Evolutionary conservation across 371 early-diverging fungal genomes (phyloP).

Genomic region (Choanephora cucurbitarum): DNA sequence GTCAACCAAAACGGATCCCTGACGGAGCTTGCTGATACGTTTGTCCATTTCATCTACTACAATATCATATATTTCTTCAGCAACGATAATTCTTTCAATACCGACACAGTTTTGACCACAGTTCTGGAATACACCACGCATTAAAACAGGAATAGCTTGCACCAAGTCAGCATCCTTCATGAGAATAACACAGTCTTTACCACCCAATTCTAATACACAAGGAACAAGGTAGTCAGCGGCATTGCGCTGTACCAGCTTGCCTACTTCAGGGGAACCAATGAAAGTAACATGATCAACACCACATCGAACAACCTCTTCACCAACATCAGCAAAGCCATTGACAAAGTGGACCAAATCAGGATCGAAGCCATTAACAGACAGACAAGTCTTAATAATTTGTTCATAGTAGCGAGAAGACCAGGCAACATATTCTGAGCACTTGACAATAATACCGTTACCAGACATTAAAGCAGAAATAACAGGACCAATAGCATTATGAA

Average conservation of each 20-base stretch:
- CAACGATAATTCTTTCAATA: slow-evolving; percentile 74
- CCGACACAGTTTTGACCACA: slow-evolving; percentile 90
- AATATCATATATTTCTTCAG: slow-evolving; percentile 66
- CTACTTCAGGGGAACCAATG: slow-evolving; percentile 84
- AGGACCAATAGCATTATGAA: slow-evolving; percentile 84
- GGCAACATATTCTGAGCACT: slow-evolving; percentile 84
- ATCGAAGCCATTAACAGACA: slow-evolving; percentile 71
- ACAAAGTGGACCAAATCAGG: slow-evolving; percentile 80
- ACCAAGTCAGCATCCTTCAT: slow-evolving; percentile 72
- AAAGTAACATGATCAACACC: slow-evolving; percentile 81
- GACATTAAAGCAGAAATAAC: slow-evolving; percentile 83
- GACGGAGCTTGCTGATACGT: slow-evolving; percentile 61
- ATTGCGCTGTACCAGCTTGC: slow-evolving; percentile 72
- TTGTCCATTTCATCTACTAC: slow-evolving; percentile 62
- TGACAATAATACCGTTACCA: slow-evolving; percentile 85
- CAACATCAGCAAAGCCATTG: slow-evolving; percentile 80
- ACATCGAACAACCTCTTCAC: slow-evolving; percentile 66
- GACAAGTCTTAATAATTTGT: slow-evolving; percentile 64
- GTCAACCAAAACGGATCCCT: slow-evolving; percentile 72
- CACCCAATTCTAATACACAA: slow-evolving; percentile 88
- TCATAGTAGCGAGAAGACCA: slow-evolving; percentile 76
- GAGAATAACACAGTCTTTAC: slow-evolving; percentile 84
- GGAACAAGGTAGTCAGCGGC: slow-evolving; percentile 80
- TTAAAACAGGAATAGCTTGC: slow-evolving; percentile 68
- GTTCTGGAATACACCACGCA: slow-evolving; percentile 85